A percentile compares a stretch with the other conserved stretches of the same genome.
Evolutionary conservation across 2,329 filamentous ascomycete species (phyloP).

Genomic region (Lizonia empirigonia): DNA sequence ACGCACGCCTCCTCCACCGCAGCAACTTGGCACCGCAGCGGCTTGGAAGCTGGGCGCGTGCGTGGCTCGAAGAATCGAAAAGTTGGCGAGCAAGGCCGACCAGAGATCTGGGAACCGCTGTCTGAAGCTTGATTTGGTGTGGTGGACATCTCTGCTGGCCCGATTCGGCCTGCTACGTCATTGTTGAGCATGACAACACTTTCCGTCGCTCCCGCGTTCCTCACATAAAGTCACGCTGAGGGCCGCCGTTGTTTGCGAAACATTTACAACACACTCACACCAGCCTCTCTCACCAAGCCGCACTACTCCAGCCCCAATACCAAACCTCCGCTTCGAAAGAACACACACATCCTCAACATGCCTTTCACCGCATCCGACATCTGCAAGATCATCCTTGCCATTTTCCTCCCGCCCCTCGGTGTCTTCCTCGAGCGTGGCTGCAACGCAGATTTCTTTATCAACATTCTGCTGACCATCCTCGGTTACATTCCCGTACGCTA

Average conservation of each 20-base stretch:
- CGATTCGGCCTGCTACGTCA: constrained; percentile 21
- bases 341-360: constrained; percentile 53
- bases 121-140: constrained; percentile 1
- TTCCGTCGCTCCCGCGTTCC: constrained; percentile 25
- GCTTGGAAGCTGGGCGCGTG: constrained; percentile 7
- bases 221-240: constrained; percentile 33
- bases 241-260: constrained; percentile 15
- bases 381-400: constrained; percentile 84
- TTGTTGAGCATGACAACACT: constrained; percentile 10
- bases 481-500: constrained; percentile 66
- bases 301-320: neutral
- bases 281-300: constrained; percentile 6
- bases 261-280: constrained; percentile 4
- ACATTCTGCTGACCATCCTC: constrained; percentile 76
- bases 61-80: neutral
- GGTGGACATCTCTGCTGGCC: neutral
- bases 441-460: constrained; percentile 85
- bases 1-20: constrained; percentile 4
- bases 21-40: constrained; percentile 3
- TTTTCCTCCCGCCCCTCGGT: constrained; percentile 87
- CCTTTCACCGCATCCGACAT: constrained; percentile 72
- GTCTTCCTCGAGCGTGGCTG: constrained; percentile 95
- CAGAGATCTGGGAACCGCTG: neutral
- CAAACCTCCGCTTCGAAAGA: neutral
- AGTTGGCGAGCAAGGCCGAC: constrained; percentile 7